phyloP scores from a whole-genome alignment of 2,329 filamentous ascomycete species.

The Monosporascus sp. region DNA sequence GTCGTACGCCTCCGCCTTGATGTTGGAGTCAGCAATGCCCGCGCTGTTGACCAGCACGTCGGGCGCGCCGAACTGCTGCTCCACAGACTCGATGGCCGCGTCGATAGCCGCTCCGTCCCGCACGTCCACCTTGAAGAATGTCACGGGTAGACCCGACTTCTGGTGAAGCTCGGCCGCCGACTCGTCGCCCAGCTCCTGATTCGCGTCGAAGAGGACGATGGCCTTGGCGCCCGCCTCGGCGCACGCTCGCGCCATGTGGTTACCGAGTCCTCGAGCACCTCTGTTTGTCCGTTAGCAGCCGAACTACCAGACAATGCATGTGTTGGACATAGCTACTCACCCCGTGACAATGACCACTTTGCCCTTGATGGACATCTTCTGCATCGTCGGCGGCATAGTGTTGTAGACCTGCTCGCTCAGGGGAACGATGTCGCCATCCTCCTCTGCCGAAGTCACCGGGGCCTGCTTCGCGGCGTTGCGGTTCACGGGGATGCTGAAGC shows the following conservation, averaged over 20 bases:
- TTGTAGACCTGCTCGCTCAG: slow-evolving; percentile 50
- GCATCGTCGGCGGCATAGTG: slow-evolving; percentile 58
- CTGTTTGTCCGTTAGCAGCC: slow-evolving; percentile 30
- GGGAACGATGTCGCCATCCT: slow-evolving; percentile 46
- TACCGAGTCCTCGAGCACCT: slow-evolving; percentile 71
- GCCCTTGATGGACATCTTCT: slow-evolving; percentile 63
- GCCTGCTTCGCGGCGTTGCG: slow-evolving; percentile 38
- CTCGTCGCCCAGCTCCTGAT: slow-evolving; percentile 68
- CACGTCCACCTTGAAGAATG: slow-evolving; percentile 76
- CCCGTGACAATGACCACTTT: slow-evolving; percentile 71
- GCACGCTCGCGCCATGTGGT: slow-evolving; percentile 74
- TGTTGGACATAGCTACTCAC: slow-evolving; percentile 35
- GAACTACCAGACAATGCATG: too few relatives aligned
- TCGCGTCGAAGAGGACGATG: slow-evolving; percentile 71
- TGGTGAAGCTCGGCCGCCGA: slow-evolving; percentile 65
- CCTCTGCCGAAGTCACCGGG: slow-evolving; percentile 34
- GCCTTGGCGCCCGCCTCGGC: slow-evolving; percentile 71
- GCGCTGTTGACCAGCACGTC: slow-evolving; percentile 77
- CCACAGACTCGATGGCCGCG: slow-evolving; percentile 62
- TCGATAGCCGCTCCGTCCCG: slow-evolving; percentile 67
- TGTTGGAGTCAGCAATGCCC: slow-evolving; percentile 79
- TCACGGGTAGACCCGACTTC: slow-evolving; percentile 67
- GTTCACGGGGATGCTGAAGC: slow-evolving; percentile 51
- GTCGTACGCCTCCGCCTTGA: slow-evolving; percentile 75
- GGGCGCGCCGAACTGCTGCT: slow-evolving; percentile 61